Percentiles rank a stretch among this genome's conserved stretches.
These are phyloP conservation scores for Thymus quinquecostatus DNA, from an alignment of 257 asterid species.

Conservation along the genomic window DNA sequence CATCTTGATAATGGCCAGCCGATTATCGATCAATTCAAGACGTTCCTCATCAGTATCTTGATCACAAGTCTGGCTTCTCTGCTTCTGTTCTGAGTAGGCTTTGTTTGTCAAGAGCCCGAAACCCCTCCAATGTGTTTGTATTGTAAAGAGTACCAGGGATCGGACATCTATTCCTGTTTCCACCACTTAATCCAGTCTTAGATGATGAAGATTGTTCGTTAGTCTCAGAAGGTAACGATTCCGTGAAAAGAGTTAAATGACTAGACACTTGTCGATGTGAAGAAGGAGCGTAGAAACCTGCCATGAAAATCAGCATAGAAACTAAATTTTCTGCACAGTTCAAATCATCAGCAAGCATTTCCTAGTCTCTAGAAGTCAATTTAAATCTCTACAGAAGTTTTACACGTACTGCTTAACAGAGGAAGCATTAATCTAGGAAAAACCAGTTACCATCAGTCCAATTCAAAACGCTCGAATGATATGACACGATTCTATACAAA, in stretches of 20 bases:
- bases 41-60: no score
- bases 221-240: constrained; percentile 73
- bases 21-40: no score
- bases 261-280: constrained; percentile 70
- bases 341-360: constrained; percentile 20
- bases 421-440: constrained; percentile 1
- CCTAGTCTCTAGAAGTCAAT: constrained; percentile 13
- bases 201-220: constrained; percentile 41
- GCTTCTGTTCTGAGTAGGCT: constrained; percentile 71
- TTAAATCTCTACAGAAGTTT: neutral
- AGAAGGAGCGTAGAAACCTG: constrained; percentile 94
- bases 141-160: constrained; percentile 83
- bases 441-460: neutral
- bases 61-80: constrained; percentile 36
- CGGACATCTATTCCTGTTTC: constrained; percentile 90
- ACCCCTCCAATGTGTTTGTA: constrained; percentile 86
- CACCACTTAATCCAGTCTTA: constrained; percentile 40
- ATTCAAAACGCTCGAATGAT: neutral
- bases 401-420: neutral
- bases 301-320: constrained; percentile 30
- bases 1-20: no score
- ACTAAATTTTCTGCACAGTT: constrained; percentile 8
- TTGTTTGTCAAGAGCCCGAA: constrained; percentile 72
- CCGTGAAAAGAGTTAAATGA: constrained; percentile 78
- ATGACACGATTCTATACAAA: neutral